Conservation (phyloP, 352 stramenopile species). For the Plasmopara viticola region DNA sequence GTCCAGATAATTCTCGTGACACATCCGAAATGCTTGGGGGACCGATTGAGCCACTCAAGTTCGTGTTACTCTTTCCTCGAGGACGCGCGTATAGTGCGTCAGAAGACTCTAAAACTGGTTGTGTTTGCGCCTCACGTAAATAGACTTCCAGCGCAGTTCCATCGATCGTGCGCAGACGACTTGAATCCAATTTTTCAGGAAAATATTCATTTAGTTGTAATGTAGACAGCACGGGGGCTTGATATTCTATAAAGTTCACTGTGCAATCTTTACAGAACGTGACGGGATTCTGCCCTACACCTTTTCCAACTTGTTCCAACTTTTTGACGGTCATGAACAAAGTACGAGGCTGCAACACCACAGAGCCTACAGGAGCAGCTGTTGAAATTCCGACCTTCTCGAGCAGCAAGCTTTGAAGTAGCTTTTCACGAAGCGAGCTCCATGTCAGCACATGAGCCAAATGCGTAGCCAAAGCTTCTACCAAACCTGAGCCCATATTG, state of each 20-base stretch:
- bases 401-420: constrained; percentile 54
- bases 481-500: constrained; percentile 63
- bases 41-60: constrained; percentile 15
- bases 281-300: constrained; percentile 23
- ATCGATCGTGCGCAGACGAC: constrained; percentile 39
- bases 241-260: constrained; percentile 58
- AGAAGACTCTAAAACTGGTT: constrained; percentile 20
- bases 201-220: constrained; percentile 38
- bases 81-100: constrained; percentile 28
- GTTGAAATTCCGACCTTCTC: constrained; percentile 49
- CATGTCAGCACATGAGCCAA: constrained; percentile 61
- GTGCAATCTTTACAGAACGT: constrained; percentile 43
- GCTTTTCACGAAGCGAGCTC: constrained; percentile 55
- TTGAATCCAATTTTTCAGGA: constrained; percentile 39
- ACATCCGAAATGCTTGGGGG: constrained; percentile 34
- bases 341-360: constrained; percentile 57
- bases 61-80: constrained; percentile 33
- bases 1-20: constrained; percentile 37
- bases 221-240: constrained; percentile 35
- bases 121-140: constrained; percentile 50
- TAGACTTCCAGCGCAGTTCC: constrained; percentile 44
- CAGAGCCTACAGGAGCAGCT: constrained; percentile 35
- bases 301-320: constrained; percentile 31
- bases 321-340: constrained; percentile 30
- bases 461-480: constrained; percentile 50